These are phyloP conservation scores for Cercospora sojina DNA, from an alignment of 2,329 filamentous ascomycete species.

Conservation along the genomic window DNA sequence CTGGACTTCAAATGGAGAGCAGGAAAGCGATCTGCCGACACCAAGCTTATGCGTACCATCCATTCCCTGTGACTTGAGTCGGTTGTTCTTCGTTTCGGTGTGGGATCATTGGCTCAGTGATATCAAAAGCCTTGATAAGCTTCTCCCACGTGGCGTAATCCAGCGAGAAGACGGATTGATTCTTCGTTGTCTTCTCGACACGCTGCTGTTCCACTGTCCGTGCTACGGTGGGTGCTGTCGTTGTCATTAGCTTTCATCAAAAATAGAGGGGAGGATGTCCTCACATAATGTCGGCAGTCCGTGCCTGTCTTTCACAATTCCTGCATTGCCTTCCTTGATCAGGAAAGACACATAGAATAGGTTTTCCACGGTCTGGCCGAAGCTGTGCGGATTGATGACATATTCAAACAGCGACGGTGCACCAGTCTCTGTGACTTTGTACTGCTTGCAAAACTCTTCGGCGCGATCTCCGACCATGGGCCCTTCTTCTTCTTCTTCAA, in stretches of 20 bases:
- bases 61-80: slow-evolving; percentile 55
- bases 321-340: slow-evolving; percentile 78
- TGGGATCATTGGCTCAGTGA: slow-evolving; percentile 79
- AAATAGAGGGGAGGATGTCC: slow-evolving; percentile 36
- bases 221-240: slow-evolving; percentile 46
- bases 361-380: slow-evolving; percentile 94
- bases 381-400: slow-evolving; percentile 83
- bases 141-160: slow-evolving; percentile 82
- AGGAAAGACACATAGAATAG: slow-evolving; percentile 95
- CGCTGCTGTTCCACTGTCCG: slow-evolving; percentile 55
- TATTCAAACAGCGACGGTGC: slow-evolving; percentile 82
- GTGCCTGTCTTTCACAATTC: slow-evolving; percentile 69
- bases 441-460: slow-evolving; percentile 59
- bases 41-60: slow-evolving; percentile 62
- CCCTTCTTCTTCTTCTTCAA: slow-evolving; percentile 36
- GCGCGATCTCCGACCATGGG: slow-evolving; percentile 38
- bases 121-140: slow-evolving; percentile 71
- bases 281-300: slow-evolving; percentile 77
- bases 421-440: slow-evolving; percentile 65
- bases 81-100: slow-evolving; percentile 64
- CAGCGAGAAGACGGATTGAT: slow-evolving; percentile 85
- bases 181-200: slow-evolving; percentile 53
- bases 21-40: neutral
- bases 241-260: slow-evolving; percentile 13
- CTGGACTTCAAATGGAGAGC: neutral